Base-by-base conservation (phyloP, 2,329 filamentous ascomycete species). In the Chaetomium strumarium region DNA sequence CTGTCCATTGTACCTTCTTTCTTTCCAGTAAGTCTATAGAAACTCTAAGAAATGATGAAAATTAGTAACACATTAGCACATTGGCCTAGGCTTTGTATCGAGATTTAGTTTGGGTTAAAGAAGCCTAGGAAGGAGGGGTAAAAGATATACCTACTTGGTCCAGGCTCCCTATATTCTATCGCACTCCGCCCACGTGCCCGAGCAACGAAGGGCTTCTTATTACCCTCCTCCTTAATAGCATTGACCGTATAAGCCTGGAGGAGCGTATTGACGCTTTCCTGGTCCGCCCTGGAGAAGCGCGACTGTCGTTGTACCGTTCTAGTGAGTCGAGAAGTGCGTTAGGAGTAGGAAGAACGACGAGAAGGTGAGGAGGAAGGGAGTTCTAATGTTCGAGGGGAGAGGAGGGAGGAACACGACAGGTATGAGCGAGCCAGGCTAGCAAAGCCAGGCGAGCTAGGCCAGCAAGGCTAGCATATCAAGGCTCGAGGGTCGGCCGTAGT, bases 201-300 rank as follows among this genome's bases (percentile, higher is more conserved):
- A 51, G 52, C 48, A 51, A 55, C 44, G 40, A 55, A 55, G 43
- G 52, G 52, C 43, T 51, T 9, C 42, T 48, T 20, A 49, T 46
- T n/a, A n/a, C n/a, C n/a, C n/a, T n/a, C n/a, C n/a, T n/a, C n/a
- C n/a, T n/a, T n/a, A n/a, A n/a, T n/a, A 16, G 53, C 34, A 37
- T 16, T 41, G 12, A 12, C 34, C 16, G 29, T 20, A 12, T 49
- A 55, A 33, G 13, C 44, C 39, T 55, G 8, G 49, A 55, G 44
- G 49, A 46, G 48, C 19, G 24, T 30, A 52, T 55, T 51, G 13
- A 51, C 40, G 33, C 45, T 52, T 20, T 49, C 49, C 53, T 46
- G 5, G 40, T 49, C 53, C 14, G 11, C 45, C 33, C 14, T 20
- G 16, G 53, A 55, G 53, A 55, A 46, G 53, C 46, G 52, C 40